Evolutionary conservation across 768 basidiomycete species (phyloP).

Genomic region (Baorangia bicolor): DNA sequence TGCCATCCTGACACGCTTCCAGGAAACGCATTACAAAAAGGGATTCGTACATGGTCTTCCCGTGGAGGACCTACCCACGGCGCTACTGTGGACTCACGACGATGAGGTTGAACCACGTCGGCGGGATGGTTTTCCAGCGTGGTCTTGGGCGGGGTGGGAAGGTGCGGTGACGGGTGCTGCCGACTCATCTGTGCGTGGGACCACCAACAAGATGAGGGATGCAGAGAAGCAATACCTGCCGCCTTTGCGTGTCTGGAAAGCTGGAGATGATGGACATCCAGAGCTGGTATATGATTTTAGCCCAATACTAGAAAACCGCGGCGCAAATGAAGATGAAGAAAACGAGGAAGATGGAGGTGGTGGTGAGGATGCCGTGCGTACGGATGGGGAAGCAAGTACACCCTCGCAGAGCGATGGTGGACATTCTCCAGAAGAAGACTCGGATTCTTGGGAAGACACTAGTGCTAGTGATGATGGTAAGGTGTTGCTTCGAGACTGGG

Average conservation of each 20-base stretch:
- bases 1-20: too few species aligned
- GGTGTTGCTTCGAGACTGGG: not conserved
- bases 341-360: not conserved
- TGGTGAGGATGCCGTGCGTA: not conserved
- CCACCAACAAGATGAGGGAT: not conserved
- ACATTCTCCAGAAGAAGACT: not conserved
- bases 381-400: not conserved
- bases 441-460: not conserved
- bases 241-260: not conserved
- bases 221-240: not conserved
- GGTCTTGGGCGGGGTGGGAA: constrained; percentile 6
- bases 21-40: too few species aligned
- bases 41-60: not conserved
- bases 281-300: not conserved
- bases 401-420: not conserved
- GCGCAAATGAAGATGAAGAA: not conserved
- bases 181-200: not conserved
- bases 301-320: not conserved
- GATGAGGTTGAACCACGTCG: not conserved
- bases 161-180: not conserved
- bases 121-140: not conserved
- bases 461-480: not conserved
- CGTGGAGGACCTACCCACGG: not conserved
- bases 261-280: not conserved
- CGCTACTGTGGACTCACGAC: not conserved